These are phyloP conservation scores for Cokeromyces recurvatus DNA, from an alignment of 371 early-diverging fungal species.

Conservation along the genomic window DNA sequence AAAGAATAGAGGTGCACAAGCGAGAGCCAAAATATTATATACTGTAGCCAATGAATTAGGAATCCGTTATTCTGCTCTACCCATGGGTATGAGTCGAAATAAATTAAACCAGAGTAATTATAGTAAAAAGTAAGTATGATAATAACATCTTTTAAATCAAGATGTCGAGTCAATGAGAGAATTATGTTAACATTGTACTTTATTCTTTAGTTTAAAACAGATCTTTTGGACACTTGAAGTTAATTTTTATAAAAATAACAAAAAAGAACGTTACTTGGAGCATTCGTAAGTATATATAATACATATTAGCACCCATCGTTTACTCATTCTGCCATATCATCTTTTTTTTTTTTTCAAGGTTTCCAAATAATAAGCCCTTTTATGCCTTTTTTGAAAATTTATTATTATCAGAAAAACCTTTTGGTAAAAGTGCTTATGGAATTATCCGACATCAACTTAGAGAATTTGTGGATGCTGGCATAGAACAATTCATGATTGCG, in stretches of 20 bases:
- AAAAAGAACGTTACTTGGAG: slow-evolving; percentile 24
- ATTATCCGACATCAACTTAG: slow-evolving; percentile 30
- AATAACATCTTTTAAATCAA: too few relatives aligned
- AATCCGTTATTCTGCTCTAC: slow-evolving; percentile 22
- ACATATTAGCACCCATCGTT: background rate
- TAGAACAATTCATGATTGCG: slow-evolving; percentile 27
- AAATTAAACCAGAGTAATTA: slow-evolving; percentile 35
- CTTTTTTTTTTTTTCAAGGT: background rate
- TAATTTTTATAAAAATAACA: slow-evolving; percentile 16
- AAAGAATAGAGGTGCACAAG: slow-evolving; percentile 7
- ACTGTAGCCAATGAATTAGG: slow-evolving; percentile 24
- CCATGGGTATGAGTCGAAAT: slow-evolving; percentile 32
- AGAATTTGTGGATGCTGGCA: slow-evolving; percentile 25
- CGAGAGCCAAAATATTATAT: slow-evolving; percentile 6
- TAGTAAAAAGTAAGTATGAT: slow-evolving; percentile 12
- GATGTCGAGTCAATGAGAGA: too few relatives aligned
- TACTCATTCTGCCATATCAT: too few relatives aligned
- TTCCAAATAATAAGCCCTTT: slow-evolving; percentile 19
- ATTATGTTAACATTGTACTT: too few relatives aligned
- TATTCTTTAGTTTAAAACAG: slow-evolving; percentile 19
- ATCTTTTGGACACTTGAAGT: slow-evolving; percentile 41
- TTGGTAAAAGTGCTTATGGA: slow-evolving; percentile 23
- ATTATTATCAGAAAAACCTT: slow-evolving; percentile 24
- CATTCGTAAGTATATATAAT: slow-evolving; percentile 31
- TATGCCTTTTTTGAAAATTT: slow-evolving; percentile 32